These are phyloP conservation scores for Plantago major DNA, from an alignment of 257 asterid genomes.

Conservation along the genomic window DNA sequence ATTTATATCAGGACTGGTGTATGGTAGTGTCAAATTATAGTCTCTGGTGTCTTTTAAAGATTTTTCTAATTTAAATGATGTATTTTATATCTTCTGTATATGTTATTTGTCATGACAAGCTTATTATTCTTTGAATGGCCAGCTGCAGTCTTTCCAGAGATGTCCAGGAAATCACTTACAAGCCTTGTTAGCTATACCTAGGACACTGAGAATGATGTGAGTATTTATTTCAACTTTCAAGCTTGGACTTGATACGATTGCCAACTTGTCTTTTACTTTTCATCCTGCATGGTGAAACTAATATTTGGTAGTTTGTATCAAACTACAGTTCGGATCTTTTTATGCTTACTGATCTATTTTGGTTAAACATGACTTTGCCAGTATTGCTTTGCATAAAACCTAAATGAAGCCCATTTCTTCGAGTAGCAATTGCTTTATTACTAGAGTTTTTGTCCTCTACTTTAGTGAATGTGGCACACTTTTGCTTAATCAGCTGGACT, in stretches of 20 bases:
- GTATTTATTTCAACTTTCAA: slow-evolving; percentile 19
- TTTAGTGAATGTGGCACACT: neutral
- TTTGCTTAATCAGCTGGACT: neutral
- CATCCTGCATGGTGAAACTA: neutral
- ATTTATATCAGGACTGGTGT: neutral
- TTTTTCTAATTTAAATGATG: no score
- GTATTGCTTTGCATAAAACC: slow-evolving; percentile 8
- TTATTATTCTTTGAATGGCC: slow-evolving; percentile 25
- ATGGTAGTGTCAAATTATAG: neutral
- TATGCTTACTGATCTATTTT: slow-evolving; percentile 11
- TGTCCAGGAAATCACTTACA: slow-evolving; percentile 80
- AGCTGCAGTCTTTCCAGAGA: slow-evolving; percentile 75
- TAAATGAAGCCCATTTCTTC: neutral
- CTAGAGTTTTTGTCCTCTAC: slow-evolving; percentile 8
- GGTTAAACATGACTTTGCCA: slow-evolving; percentile 3
- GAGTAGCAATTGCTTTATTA: neutral
- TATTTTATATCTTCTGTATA: slow-evolving; percentile 1
- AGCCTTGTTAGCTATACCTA: slow-evolving; percentile 88
- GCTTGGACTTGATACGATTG: slow-evolving; percentile 3
- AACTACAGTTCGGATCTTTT: neutral
- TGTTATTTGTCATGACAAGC: slow-evolving; percentile 12
- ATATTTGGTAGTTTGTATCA: no score
- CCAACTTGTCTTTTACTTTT: slow-evolving; percentile 1
- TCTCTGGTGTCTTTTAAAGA: no score
- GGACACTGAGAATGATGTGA: slow-evolving; percentile 98